A percentile compares a stretch with the other conserved stretches of the same genome.
phyloP scores from a whole-genome alignment of 2,329 filamentous ascomycete species.

The Fonsecaea pedrosoi region DNA sequence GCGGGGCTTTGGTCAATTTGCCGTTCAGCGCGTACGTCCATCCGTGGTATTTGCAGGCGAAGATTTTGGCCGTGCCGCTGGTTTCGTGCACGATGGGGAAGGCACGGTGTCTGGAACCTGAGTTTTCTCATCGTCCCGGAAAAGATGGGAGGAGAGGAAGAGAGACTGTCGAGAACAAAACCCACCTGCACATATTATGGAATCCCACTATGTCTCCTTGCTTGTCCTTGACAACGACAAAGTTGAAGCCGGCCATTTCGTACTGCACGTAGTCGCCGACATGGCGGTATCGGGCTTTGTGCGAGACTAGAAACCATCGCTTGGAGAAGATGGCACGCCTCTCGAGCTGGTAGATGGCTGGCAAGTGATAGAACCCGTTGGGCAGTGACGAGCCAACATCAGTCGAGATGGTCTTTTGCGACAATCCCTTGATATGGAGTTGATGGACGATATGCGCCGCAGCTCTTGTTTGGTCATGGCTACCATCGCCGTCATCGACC shows the following conservation, averaged over 20 bases:
- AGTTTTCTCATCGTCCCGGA: too few relatives aligned
- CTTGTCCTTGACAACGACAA: conserved; percentile 60
- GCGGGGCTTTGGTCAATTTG: conserved; percentile 65
- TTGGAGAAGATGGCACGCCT: conserved; percentile 58
- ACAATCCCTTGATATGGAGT: conserved; percentile 25
- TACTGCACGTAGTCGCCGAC: conserved; percentile 49
- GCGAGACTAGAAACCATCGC: conserved; percentile 53
- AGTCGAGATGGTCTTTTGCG: conserved; percentile 26
- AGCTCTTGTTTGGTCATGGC: not conserved
- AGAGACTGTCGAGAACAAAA: not conserved
- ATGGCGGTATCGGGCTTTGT: conserved; percentile 56
- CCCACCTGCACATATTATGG: conserved; percentile 64
- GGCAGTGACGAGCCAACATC: conserved; percentile 46
- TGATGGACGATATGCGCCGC: conserved; percentile 21
- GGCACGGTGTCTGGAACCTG: conserved; percentile 56
- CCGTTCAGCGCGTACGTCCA: conserved; percentile 67
- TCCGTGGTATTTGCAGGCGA: conserved; percentile 67
- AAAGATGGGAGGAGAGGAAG: not conserved
- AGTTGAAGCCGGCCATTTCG: conserved; percentile 57
- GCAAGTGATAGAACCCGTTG: conserved; percentile 60
- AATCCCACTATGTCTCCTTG: conserved; percentile 63
- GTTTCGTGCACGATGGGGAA: conserved; percentile 56
- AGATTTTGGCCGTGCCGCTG: conserved; percentile 39
- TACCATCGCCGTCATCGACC: not conserved
- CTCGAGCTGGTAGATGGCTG: conserved; percentile 58